These are phyloP conservation scores for Pseudozyma pruni DNA, from an alignment of 1,284 basidiomycete genomes.

Conservation along the genomic window DNA sequence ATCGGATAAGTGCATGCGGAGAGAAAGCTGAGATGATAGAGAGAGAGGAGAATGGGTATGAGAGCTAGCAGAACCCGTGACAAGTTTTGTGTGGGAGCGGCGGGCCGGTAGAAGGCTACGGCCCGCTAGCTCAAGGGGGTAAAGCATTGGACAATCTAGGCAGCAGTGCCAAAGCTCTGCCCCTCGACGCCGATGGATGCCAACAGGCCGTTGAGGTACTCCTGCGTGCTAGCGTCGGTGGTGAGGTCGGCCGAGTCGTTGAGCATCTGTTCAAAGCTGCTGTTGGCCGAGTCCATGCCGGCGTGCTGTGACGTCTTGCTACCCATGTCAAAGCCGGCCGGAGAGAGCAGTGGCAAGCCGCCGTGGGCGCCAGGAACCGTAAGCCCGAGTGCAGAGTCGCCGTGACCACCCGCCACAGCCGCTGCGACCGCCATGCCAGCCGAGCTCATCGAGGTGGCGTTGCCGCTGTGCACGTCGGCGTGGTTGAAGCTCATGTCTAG, in stretches of 20 bases:
- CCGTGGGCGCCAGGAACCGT: conserved; percentile 24
- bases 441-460: conserved; percentile 16
- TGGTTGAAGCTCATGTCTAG: conserved; percentile 48
- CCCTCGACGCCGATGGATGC: conserved; percentile 52
- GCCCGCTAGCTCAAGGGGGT: conserved; percentile 8
- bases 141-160: conserved; percentile 1
- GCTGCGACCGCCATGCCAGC: conserved; percentile 25
- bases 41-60: too few species aligned
- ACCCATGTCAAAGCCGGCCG: conserved; percentile 25
- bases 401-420: conserved; percentile 7
- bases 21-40: too few species aligned
- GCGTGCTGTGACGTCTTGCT: conserved; percentile 22
- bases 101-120: too few species aligned
- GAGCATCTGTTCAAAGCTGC: conserved; percentile 45
- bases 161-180: conserved; percentile 19
- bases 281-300: conserved; percentile 34
- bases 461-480: conserved; percentile 24
- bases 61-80: too few species aligned
- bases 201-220: conserved; percentile 43
- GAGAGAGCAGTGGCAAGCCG: conserved; percentile 30
- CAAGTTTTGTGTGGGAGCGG: too few species aligned
- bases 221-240: conserved; percentile 41
- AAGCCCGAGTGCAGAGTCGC: conserved; percentile 29
- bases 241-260: conserved; percentile 28
- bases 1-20: too few species aligned